phyloP scores from a whole-genome alignment of 1,284 basidiomycete species.

The Irpex lacteus region DNA sequence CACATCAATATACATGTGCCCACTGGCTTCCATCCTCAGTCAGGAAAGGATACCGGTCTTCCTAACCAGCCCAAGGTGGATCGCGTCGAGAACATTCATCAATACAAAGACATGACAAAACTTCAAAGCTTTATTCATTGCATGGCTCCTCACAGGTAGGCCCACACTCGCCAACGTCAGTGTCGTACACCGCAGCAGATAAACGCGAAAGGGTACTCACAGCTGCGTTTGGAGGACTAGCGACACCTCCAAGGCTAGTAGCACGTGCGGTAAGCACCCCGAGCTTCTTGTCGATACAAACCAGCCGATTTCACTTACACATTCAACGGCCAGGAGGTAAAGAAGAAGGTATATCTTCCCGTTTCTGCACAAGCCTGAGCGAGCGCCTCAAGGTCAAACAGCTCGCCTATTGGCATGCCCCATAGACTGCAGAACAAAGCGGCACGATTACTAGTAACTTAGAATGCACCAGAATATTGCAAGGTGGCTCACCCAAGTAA shows the following conservation, averaged over 20 bases:
- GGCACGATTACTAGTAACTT: neutral
- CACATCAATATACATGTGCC: no score
- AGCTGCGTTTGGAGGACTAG: slow-evolving; percentile 68
- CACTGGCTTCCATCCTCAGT: no score
- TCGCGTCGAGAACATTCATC: no score
- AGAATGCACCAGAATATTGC: neutral
- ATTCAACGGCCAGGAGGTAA: slow-evolving; percentile 71
- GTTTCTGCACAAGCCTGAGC: slow-evolving; percentile 54
- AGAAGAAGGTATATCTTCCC: slow-evolving; percentile 67
- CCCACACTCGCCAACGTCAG: neutral
- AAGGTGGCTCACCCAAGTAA: slow-evolving; percentile 48
- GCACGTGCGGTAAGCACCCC: neutral
- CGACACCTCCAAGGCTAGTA: slow-evolving; percentile 54
- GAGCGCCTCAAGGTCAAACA: slow-evolving; percentile 67
- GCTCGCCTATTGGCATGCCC: slow-evolving; percentile 73
- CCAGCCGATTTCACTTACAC: slow-evolving; percentile 36
- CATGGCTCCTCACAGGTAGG: neutral
- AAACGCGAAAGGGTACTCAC: slow-evolving; percentile 34
- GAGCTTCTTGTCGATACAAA: neutral
- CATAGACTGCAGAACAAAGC: slow-evolving; percentile 38
- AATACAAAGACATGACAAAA: no score
- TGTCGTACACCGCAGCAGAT: neutral
- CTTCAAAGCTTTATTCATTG: no score
- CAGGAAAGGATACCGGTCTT: no score
- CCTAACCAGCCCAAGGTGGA: no score